Conservation (phyloP, 2,329 filamentous ascomycete genomes). For the Gaeumannomyces tritici region DNA sequence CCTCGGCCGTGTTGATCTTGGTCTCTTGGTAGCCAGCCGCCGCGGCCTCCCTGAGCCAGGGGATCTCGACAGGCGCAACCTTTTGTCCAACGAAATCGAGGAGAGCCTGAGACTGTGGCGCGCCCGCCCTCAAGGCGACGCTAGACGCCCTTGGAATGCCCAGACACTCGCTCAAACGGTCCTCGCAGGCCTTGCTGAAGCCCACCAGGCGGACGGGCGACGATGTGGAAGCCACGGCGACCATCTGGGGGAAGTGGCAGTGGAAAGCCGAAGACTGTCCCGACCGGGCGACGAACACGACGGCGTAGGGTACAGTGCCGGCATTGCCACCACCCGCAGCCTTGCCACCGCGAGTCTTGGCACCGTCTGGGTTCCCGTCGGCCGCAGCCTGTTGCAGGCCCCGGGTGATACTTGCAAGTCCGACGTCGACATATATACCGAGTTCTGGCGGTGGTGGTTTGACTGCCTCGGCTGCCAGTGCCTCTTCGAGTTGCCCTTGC, state of each 20-base stretch:
- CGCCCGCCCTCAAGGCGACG: conserved; percentile 46
- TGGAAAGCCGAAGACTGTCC: conserved; percentile 49
- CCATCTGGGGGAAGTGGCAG: conserved; percentile 45
- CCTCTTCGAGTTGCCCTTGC: conserved; percentile 15
- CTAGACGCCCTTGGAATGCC: conserved; percentile 56
- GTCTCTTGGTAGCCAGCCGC: conserved; percentile 27
- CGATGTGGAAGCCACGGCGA: conserved; percentile 32
- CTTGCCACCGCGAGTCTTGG: neutral
- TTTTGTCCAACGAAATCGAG: conserved; percentile 43
- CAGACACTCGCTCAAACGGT: conserved; percentile 45
- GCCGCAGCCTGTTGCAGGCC: conserved; percentile 36
- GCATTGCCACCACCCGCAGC: too few relatives aligned
- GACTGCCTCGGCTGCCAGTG: conserved; percentile 2
- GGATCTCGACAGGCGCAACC: conserved; percentile 40
- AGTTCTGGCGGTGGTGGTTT: conserved; percentile 39
- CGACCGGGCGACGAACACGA: conserved; percentile 49
- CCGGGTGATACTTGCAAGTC: conserved; percentile 54
- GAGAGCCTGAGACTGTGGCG: conserved; percentile 47
- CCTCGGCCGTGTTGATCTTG: conserved; percentile 36
- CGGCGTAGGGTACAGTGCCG: conserved; percentile 28
- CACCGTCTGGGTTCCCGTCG: neutral
- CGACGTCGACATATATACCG: conserved; percentile 49
- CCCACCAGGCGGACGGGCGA: conserved; percentile 47
- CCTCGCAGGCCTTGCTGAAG: conserved; percentile 50
- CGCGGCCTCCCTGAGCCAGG: conserved; percentile 44